These are phyloP conservation scores for Penicillium mononematosum DNA, from an alignment of 495 filamentous ascomycete genomes.

Conservation along the genomic window DNA sequence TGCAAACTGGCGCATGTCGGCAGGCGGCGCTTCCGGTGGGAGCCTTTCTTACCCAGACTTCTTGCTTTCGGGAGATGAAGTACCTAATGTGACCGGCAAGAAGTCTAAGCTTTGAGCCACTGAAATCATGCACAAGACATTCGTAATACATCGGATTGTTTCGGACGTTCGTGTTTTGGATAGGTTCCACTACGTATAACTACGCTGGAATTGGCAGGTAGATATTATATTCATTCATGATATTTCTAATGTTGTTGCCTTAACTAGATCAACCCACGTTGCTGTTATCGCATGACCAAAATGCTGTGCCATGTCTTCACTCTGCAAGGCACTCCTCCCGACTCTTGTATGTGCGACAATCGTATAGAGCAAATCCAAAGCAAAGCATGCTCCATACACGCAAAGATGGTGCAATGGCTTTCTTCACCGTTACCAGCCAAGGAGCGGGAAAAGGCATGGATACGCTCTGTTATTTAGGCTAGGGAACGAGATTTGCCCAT, in stretches of 20 bases:
- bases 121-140: background rate
- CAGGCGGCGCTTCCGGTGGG: conserved; percentile 43
- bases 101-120: conserved; percentile 58
- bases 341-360: too few species aligned
- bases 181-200: background rate
- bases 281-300: too few species aligned
- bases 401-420: too few species aligned
- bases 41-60: conserved; percentile 60
- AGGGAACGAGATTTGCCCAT: too few species aligned
- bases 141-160: background rate
- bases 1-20: conserved; percentile 45
- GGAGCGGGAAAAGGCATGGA: too few species aligned
- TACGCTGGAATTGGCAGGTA: background rate
- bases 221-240: background rate
- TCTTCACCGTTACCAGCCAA: too few species aligned
- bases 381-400: too few species aligned
- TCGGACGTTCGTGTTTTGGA: background rate
- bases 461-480: too few species aligned
- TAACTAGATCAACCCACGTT: too few species aligned
- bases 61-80: conserved; percentile 53
- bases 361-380: too few species aligned
- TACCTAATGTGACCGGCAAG: conserved; percentile 58
- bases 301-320: too few species aligned
- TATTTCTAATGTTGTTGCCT: background rate
- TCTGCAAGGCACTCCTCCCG: too few species aligned